Base-by-base conservation (phyloP, 2,329 filamentous ascomycete genomes). In the Zymoseptoria ardabiliae region DNA sequence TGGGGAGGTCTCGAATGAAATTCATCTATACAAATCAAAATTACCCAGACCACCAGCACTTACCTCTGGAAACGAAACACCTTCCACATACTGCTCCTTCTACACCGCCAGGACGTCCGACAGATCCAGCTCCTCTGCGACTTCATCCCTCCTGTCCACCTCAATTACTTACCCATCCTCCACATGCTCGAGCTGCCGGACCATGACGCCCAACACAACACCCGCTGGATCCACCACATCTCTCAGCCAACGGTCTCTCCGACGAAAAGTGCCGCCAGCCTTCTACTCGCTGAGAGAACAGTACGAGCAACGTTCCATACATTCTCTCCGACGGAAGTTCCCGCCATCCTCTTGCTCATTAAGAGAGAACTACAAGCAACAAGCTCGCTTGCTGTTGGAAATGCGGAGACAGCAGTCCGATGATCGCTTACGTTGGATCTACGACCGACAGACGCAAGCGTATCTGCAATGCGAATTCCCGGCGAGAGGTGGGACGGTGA, bases 391-490 rank as follows among this genome's bases (percentile, higher is more conserved):
- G 25, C 25, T 28, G 25, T 28, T 28, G 25, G 25, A 9, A 8
- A 41, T 68, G 0, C 62, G 62, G 2, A 59, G 66, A 9, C 63
- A 65, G 55, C 58, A 69, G 22, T 72, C 70, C 2, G 71, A 72
- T 23, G 69, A 68, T 56, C 58, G 61, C 48, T 59, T 73, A 28
- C 66, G 69, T 49, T 59, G 56, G 8, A 57, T 70, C 19, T 73
- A 73, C 53, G 71, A 73, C 59, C 57, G 61, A 20, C 70, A 71
- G 58, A 71, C 70, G 10, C 48, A 68, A n/a, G 63, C 66, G 2
- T 72, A 72, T 55, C 59, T 72, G n/a, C 65, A 70, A 28, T 58
- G 59, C 25, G 48, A 41, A 10, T 41, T 41, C 10, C 4, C 10
- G 8, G 9, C 30, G 30, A 10, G 11, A 41, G 35, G 35, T 11